These are phyloP conservation scores for Dioscorea cayenensis DNA, from an alignment of 116 monocot species.

Conservation along the genomic window DNA sequence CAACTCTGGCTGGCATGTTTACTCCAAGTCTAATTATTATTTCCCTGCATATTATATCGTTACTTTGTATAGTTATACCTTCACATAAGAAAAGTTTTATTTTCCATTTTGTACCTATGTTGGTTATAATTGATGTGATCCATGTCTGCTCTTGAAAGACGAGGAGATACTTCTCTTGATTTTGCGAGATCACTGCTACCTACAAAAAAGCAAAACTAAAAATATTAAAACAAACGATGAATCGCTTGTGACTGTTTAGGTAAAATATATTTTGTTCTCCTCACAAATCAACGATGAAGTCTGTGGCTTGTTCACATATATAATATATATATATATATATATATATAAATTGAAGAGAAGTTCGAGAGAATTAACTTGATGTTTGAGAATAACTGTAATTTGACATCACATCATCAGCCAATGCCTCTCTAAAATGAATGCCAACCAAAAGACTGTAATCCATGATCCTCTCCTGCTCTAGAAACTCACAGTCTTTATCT, in stretches of 20 bases:
- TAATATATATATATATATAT: too few relatives aligned
- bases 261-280: too few relatives aligned
- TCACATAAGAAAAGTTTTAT: too few relatives aligned
- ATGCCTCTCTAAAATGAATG: slow-evolving; percentile 57
- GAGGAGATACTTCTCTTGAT: slow-evolving; percentile 26
- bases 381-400: slow-evolving; percentile 5
- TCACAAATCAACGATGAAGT: too few relatives aligned
- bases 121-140: slow-evolving; percentile 29
- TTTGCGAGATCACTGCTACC: slow-evolving; percentile 28
- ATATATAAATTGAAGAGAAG: too few relatives aligned
- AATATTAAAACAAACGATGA: neutral
- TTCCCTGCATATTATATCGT: slow-evolving; percentile 16
- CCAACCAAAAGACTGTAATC: slow-evolving; percentile 92
- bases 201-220: neutral
- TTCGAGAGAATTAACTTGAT: neutral
- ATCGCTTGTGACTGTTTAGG: neutral
- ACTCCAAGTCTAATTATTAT: slow-evolving; percentile 31
- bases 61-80: neutral
- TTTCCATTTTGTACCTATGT: slow-evolving; percentile 17
- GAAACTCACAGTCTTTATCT: slow-evolving; percentile 75
- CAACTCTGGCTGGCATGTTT: slow-evolving; percentile 57
- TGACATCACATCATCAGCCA: slow-evolving; percentile 10
- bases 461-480: slow-evolving; percentile 95
- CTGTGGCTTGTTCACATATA: too few relatives aligned
- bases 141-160: slow-evolving; percentile 41